These are phyloP conservation scores for Kokia cookei DNA, from an alignment of 441 rosid genomes.

Conservation along the genomic window DNA sequence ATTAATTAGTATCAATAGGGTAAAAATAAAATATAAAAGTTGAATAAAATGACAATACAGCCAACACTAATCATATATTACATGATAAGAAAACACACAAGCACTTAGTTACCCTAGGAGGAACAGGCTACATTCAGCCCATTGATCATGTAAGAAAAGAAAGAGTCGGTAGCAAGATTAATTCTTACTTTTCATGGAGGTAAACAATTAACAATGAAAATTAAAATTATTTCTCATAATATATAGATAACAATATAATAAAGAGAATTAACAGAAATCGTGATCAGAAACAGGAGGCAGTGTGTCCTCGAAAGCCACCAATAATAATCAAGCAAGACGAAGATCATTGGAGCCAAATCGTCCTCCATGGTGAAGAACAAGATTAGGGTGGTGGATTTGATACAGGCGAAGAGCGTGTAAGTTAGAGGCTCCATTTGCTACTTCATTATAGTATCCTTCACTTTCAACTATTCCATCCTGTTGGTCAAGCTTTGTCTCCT, in stretches of 20 bases:
- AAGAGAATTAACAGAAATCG: no score
- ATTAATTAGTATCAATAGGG: no score
- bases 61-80: no score
- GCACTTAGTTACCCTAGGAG: neutral
- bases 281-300: neutral
- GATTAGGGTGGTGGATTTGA: slow-evolving; percentile 9
- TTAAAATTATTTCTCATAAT: no score
- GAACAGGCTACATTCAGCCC: neutral
- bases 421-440: slow-evolving; percentile 29
- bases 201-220: no score
- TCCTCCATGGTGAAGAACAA: slow-evolving; percentile 18
- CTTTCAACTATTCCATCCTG: slow-evolving; percentile 32
- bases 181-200: no score
- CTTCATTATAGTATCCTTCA: slow-evolving; percentile 34
- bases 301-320: neutral
- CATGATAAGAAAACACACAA: neutral
- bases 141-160: neutral
- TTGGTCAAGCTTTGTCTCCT: slow-evolving; percentile 31
- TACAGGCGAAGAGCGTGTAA: slow-evolving; percentile 32
- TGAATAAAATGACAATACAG: no score
- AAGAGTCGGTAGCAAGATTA: no score
- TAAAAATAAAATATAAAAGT: no score
- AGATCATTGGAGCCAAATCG: slow-evolving; percentile 28
- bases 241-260: neutral
- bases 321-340: slow-evolving; percentile 28